phyloP scores from a whole-genome alignment of 768 basidiomycete genomes.

The Tulasnella sp. region DNA sequence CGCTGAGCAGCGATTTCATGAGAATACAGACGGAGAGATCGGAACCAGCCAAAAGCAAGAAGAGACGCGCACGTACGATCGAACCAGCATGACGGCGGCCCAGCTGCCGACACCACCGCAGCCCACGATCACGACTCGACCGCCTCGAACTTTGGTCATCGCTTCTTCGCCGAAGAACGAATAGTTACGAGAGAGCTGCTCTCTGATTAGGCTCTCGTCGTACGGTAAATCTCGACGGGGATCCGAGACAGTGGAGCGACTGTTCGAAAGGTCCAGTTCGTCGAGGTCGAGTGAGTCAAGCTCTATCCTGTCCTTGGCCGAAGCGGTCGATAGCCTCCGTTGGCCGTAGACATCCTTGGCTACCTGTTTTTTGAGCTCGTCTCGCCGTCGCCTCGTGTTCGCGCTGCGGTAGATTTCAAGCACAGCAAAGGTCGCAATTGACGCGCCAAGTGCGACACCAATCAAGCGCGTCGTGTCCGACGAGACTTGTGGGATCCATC shows the following conservation, averaged over 20 bases:
- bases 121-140: slow-evolving; percentile 78
- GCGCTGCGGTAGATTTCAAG: slow-evolving; percentile 8
- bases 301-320: too few species aligned
- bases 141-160: slow-evolving; percentile 63
- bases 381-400: neutral
- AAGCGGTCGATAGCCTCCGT: too few species aligned
- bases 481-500: neutral
- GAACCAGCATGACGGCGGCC: slow-evolving; percentile 84
- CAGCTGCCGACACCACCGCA: slow-evolving; percentile 96
- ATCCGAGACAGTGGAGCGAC: too few species aligned
- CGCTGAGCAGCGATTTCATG: slow-evolving; percentile 33
- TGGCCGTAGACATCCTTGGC: slow-evolving; percentile 5
- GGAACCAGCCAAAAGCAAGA: neutral
- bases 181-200: slow-evolving; percentile 88
- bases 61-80: slow-evolving; percentile 52
- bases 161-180: slow-evolving; percentile 85
- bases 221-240: slow-evolving; percentile 31
- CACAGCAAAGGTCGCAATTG: neutral
- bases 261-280: too few species aligned
- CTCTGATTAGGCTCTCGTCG: slow-evolving; percentile 70
- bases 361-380: neutral
- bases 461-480: neutral
- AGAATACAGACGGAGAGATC: neutral
- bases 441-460: slow-evolving; percentile 2
- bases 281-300: too few species aligned